These are phyloP conservation scores for Dianthus caryophyllus DNA, from an alignment of 148 eudicot genomes.

Conservation along the genomic window DNA sequence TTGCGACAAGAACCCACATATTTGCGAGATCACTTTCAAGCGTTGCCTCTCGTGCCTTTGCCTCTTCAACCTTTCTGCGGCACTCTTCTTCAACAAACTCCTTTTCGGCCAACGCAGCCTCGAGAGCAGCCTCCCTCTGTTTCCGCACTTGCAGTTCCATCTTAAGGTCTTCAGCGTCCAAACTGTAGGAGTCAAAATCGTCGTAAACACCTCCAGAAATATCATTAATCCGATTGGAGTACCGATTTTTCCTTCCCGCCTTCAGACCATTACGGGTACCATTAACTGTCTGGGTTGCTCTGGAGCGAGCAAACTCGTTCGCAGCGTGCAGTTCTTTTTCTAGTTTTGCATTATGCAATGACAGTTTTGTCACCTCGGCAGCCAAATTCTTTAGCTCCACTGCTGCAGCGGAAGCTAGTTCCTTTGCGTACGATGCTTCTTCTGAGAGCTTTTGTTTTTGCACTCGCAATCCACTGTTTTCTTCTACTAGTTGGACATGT, in stretches of 20 bases:
- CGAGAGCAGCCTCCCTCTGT: conserved; percentile 76
- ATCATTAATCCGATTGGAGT: conserved; percentile 53
- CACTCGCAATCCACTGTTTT: conserved; percentile 79
- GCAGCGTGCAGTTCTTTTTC: conserved; percentile 78
- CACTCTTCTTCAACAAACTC: conserved; percentile 65
- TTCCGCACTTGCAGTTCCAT: conserved; percentile 80
- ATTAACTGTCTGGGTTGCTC: conserved; percentile 39
- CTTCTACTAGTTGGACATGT: conserved; percentile 63
- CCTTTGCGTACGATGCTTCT: conserved; percentile 97
- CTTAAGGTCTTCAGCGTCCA: conserved; percentile 67
- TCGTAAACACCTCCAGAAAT: conserved; percentile 45
- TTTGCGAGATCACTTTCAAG: conserved; percentile 93
- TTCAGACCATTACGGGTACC: conserved; percentile 57
- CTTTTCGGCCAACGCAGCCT: conserved; percentile 92
- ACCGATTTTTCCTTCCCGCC: conserved; percentile 56
- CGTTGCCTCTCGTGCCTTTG: conserved; percentile 69
- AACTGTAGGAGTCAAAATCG: conserved; percentile 62
- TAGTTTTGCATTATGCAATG: conserved; percentile 74
- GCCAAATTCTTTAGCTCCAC: conserved; percentile 92
- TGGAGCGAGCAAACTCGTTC: conserved; percentile 47
- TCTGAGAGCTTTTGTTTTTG: conserved; percentile 88
- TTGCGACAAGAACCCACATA: conserved; percentile 99
- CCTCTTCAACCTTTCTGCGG: conserved; percentile 70
- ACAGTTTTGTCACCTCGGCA: conserved; percentile 82
- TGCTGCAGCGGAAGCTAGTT: conserved; percentile 97